These are phyloP conservation scores for Dendrocalamus sinicus DNA, from an alignment of 176 grass and related monocot genomes.

Conservation along the genomic window DNA sequence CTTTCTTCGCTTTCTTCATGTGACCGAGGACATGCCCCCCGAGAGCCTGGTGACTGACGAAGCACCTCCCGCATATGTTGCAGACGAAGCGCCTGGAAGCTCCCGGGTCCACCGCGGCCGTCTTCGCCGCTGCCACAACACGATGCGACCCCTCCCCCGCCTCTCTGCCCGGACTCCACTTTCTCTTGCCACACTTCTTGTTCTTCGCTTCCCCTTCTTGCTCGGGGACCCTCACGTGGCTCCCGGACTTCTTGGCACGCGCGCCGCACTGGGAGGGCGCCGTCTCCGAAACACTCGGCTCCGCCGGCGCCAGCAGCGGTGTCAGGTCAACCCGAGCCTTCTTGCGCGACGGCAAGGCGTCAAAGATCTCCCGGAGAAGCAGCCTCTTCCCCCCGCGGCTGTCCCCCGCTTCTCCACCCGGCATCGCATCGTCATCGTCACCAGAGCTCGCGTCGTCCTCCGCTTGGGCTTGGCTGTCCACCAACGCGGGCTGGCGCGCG, in stretches of 20 bases:
- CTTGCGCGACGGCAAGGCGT: background rate
- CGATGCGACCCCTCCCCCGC: background rate
- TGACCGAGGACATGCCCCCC: constrained; percentile 46
- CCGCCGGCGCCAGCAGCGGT: background rate
- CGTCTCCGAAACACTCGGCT: background rate
- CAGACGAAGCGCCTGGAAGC: constrained; percentile 24
- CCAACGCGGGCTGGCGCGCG: constrained; percentile 30
- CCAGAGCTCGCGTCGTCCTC: background rate
- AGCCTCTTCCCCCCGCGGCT: background rate
- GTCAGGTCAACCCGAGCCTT: background rate
- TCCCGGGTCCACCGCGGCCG: background rate
- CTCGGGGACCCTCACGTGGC: background rate
- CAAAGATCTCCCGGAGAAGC: background rate
- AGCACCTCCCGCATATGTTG: constrained; percentile 22
- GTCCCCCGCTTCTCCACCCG: background rate
- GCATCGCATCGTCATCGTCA: background rate
- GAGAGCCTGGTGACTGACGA: constrained; percentile 33
- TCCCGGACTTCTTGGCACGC: background rate
- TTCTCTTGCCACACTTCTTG: constrained; percentile 17
- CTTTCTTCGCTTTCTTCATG: constrained; percentile 39
- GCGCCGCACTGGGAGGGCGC: background rate
- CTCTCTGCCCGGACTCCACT: background rate
- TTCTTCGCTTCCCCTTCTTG: constrained; percentile 8
- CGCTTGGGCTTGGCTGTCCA: background rate
- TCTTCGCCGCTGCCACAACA: background rate